Evolutionary conservation across 1,284 basidiomycete genomes (phyloP), one percentile per base, ranked within the genome.

Genomic region (Pseudozyma pruni): DNA sequence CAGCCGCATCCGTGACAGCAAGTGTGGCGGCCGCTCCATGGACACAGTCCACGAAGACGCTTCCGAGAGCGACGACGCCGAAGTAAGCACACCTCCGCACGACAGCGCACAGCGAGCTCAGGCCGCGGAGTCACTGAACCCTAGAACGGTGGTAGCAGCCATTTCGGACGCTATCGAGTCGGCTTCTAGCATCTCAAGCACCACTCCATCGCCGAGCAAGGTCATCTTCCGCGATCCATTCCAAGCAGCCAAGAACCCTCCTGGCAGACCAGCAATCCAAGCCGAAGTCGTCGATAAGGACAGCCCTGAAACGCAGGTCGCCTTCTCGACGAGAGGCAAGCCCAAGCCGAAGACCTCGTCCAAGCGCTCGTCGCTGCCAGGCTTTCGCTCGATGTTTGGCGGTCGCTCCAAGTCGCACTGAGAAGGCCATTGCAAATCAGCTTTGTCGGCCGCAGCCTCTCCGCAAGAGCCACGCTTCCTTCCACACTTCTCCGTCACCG

Each of bases 201-300:
- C 8, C n/a, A 50, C 25, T 22, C 17, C 53, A 2, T 47, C 59
- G 31, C 38, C 60, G 0, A 44, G 22, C 34, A 56, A 49, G 9
- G 37, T 54, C 3, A 22, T 23, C 16, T 66, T 66, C 43, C 62
- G 43, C 13, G 62, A 66, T 20, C 62, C 56, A 1, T 59, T 59
- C 56, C 50, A 54, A 23, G 25, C 10, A 23, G 7, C 31, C n/a
- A 3, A 37, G 17, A 25, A 34, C 8, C 23, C 31, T 2, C 32
- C 14, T 34, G 52, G 53, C 33, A 56, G 45, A 32, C 40, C 44
- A 9, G 32, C 52, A 19, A 48, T 52, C 17, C 39, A 31, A 10
- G 40, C 47, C 14, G 60, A 57, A 20, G 32, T 44, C 32, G 47
- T 57, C 54, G 60, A 63, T 33, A 33, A 42, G 20, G 43, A 47